Conservation (phyloP, 768 basidiomycete species). For the Russula brevipes region DNA sequence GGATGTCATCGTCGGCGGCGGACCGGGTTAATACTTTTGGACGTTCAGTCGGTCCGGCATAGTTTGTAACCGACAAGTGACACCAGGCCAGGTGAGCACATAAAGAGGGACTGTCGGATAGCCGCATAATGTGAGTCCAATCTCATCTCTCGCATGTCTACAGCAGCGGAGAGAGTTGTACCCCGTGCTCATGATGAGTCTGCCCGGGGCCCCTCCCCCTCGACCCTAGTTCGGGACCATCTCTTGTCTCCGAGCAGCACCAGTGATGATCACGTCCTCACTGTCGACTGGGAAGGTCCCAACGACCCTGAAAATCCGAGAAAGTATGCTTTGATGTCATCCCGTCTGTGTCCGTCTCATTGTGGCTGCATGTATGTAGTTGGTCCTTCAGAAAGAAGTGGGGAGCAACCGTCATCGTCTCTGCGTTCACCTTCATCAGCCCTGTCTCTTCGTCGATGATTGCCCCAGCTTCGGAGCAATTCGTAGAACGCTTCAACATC, state of each 20-base stretch:
- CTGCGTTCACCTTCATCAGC: constrained; percentile 58
- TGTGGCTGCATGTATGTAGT: not conserved
- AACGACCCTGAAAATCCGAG: constrained; percentile 18
- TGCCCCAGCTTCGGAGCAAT: constrained; percentile 52
- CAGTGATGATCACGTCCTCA: not conserved
- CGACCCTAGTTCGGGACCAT: not conserved
- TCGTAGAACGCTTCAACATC: constrained; percentile 52
- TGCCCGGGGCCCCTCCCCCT: not conserved
- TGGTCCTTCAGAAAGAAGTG: constrained; percentile 19
- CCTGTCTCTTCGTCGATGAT: constrained; percentile 72
- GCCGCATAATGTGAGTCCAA: not conserved
- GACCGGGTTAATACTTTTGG: no score
- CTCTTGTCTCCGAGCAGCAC: not conserved
- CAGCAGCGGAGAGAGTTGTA: not conserved
- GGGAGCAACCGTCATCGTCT: constrained; percentile 50
- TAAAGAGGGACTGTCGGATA: no score
- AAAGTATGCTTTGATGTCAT: constrained; percentile 3
- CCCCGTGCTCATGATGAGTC: not conserved
- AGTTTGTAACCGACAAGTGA: no score
- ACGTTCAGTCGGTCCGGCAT: no score
- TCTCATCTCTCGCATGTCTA: not conserved
- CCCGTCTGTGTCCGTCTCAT: not conserved
- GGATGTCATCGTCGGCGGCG: no score
- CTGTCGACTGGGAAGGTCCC: constrained; percentile 22
- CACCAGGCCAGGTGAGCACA: no score